Evolutionary conservation across 768 basidiomycete genomes (phyloP), one percentile per base, ranked within the genome.

Genomic region (Infundibulicybe gibba): DNA sequence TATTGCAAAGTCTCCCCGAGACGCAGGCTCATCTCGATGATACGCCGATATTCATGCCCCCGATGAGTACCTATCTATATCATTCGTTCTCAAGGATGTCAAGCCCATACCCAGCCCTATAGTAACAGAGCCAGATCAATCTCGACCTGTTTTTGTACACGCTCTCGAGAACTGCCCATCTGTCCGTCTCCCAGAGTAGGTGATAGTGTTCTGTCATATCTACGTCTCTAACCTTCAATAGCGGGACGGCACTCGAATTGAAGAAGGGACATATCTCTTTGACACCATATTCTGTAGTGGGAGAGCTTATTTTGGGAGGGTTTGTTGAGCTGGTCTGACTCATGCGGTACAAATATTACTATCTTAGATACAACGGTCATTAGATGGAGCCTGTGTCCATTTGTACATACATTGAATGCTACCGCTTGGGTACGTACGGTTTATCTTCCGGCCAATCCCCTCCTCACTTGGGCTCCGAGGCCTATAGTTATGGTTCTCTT

Each of bases 81-180:
- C 34, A 41, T 55, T 52, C 14, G 48, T 48, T 49, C 17, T 16
- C 34, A 15, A 10, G 11, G 12, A 44, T n/a, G 17, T 40, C 54
- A 21, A 16, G 6, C 12, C 30, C 9, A n/a, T 30, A 5, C 32
- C 50, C 12, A 46, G 16, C 41, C 3, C 42, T 47, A 5, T 61
- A 97, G 94, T 93, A 12, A 73, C 85, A 0, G 73, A 81, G 56
- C 93, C 94, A 9, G 86, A 94, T 55, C 83, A 79, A 59, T 72
- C 79, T 2, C 73, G 75, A 0, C 83, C 90, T 0, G 90, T 97
- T 0, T 90, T 95, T 58, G 83, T 88, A 2, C 87, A 85, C 59
- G 92, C 91, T 13, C 71, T 84, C 19, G 72, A 75, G 50, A 74
- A 75, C 47, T 94, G 89, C 67, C 80, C 82, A 8, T 80, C 76